A percentile compares a stretch with the other conserved stretches of the same genome.
These are phyloP conservation scores for Claviceps capensis DNA, from an alignment of 2,329 filamentous ascomycete species.

Conservation along the genomic window DNA sequence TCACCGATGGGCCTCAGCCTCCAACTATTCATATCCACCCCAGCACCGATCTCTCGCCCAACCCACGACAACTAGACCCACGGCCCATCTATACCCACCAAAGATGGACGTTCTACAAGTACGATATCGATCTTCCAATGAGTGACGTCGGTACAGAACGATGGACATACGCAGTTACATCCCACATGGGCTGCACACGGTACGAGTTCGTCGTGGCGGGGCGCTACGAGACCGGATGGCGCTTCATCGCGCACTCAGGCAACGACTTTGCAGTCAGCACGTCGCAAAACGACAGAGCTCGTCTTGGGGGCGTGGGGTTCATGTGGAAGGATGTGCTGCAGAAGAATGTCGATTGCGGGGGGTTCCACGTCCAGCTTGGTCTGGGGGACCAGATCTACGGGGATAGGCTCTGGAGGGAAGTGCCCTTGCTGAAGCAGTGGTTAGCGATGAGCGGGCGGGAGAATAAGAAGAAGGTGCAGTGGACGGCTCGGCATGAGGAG, in stretches of 20 bases:
- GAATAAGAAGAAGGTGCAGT: constrained; percentile 74
- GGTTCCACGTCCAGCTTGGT: constrained; percentile 88
- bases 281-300: constrained; percentile 69
- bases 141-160: constrained; percentile 64
- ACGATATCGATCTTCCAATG: constrained; percentile 85
- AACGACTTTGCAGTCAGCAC: constrained; percentile 91
- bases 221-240: constrained; percentile 80
- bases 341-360: constrained; percentile 91
- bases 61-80: constrained; percentile 73
- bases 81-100: constrained; percentile 80
- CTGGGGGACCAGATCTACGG: constrained; percentile 92
- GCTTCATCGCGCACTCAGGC: constrained; percentile 88
- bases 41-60: constrained; percentile 80
- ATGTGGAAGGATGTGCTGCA: constrained; percentile 99
- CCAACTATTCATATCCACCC: constrained; percentile 94
- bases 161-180: constrained; percentile 98
- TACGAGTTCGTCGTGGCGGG: constrained; percentile 96
- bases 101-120: constrained; percentile 90
- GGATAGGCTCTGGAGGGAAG: constrained; percentile 90
- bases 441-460: constrained; percentile 85
- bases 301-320: constrained; percentile 76
- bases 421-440: constrained; percentile 90
- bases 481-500: constrained; percentile 91
- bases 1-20: constrained; percentile 81
- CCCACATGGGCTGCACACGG: constrained; percentile 89